Base-by-base conservation (phyloP, 2,329 filamentous ascomycete genomes). In the Bisporella sp. region DNA sequence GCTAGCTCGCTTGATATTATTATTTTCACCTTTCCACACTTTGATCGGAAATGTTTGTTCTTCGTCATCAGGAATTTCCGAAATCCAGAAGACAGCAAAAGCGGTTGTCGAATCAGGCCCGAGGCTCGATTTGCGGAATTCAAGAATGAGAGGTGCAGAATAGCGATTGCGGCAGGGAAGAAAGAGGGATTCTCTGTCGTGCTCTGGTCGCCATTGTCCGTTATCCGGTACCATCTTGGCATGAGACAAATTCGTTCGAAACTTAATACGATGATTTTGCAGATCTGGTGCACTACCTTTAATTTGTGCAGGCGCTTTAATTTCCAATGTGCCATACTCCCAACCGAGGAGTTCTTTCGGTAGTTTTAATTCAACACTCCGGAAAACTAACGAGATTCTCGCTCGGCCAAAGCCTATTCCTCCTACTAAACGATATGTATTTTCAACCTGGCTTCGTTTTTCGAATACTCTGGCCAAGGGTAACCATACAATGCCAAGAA, bases 381-480 rank as follows among this genome's bases (percentile, higher is more conserved):
- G 77, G 75, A 86, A 89, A 2, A 89, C 81, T 71, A 89, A 74
- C 12, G 84, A 88, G 50, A 90, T 74, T 8, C 85, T 73, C 39
- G 79, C 75, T 41, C 83, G 76, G 1, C 86, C 86, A 57, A 81
- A 86, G 3, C 85, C 86, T n/a, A 89, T 76, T 0, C 86, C 86
- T 3, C 86, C 86, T 5, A 80, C 74, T 3, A 90, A 66, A 0
- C 86, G 85, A 61, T 80, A 89, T 52, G 73, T 79, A 6, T 78
- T 75, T 65, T 83, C 81, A 31, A 86, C 69, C 57, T 89, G 85
- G 13, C 80, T 82, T 29, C 75, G 73, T 6, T 83, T 71, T 46
- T 75, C 71, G 61, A 89, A 80, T 0, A 88, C 61, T 30, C 83
- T 78, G 3, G 68, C 65, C 0, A 89, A 71, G 0, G 82, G 82